Evolutionary conservation across 2,329 filamentous ascomycete genomes (phyloP).

Genomic region (Botrytis elliptica): DNA sequence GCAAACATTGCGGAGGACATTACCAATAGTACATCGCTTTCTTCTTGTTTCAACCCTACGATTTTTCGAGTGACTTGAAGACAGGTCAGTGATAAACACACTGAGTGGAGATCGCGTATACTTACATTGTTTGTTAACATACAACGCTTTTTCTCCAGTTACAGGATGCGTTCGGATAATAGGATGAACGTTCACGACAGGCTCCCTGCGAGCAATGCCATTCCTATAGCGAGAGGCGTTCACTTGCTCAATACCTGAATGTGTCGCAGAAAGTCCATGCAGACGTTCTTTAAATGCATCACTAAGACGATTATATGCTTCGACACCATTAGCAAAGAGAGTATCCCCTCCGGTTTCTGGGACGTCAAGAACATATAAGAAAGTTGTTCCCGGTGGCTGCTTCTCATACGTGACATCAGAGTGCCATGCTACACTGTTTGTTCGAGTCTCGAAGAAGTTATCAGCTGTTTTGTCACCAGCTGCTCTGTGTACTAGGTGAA

Average conservation of each 20-base stretch:
- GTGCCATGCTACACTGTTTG: constrained; percentile 85
- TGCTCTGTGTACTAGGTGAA: constrained; percentile 76
- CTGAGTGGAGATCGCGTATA: constrained; percentile 16
- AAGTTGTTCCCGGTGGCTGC: constrained; percentile 87
- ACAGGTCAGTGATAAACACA: constrained; percentile 17
- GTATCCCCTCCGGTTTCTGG: constrained; percentile 82
- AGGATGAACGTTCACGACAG: constrained; percentile 72
- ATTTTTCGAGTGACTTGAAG: constrained; percentile 73
- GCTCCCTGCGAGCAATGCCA: constrained; percentile 72
- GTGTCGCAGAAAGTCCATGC: constrained; percentile 76
- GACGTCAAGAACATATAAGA: constrained; percentile 82
- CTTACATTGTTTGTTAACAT: constrained; percentile 79
- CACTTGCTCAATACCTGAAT: constrained; percentile 81
- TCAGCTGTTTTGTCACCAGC: constrained; percentile 60
- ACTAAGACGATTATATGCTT: constrained; percentile 78
- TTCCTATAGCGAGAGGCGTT: constrained; percentile 64
- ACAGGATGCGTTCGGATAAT: constrained; percentile 77
- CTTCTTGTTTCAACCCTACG: constrained; percentile 81
- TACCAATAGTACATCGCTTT: constrained; percentile 68
- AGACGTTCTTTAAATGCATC: constrained; percentile 76
- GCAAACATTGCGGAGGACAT: constrained; percentile 4
- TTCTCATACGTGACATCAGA: constrained; percentile 84
- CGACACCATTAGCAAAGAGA: constrained; percentile 73
- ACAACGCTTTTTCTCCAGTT: constrained; percentile 82
- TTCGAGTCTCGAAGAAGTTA: constrained; percentile 66